These are phyloP conservation scores for Plasmodium coatneyi DNA, from an alignment of 169 alveolate species.

Conservation along the genomic window DNA sequence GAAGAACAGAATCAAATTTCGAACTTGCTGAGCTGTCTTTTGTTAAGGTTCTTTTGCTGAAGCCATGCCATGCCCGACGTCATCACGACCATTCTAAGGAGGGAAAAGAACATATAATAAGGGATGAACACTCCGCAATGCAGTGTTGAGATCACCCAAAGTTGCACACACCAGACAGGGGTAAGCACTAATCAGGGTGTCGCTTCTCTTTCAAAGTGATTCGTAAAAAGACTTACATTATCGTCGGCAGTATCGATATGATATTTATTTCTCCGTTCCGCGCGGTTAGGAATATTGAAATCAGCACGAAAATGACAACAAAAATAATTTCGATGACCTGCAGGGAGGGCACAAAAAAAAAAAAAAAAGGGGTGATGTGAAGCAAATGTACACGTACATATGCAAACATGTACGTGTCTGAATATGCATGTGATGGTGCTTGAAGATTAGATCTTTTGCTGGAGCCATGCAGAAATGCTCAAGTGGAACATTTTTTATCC, in stretches of 20 bases:
- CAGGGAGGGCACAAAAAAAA: background rate
- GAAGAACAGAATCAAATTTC: background rate
- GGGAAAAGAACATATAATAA: background rate
- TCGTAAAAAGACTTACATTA: conserved; percentile 25
- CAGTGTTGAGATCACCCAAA: background rate
- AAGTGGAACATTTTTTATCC: background rate
- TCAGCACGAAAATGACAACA: conserved; percentile 16
- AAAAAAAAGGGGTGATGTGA: background rate
- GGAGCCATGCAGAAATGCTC: background rate
- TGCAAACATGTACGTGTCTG: background rate
- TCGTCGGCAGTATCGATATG: conserved; percentile 24
- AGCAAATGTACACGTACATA: background rate
- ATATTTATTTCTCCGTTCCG: conserved; percentile 49
- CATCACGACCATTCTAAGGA: conserved; percentile 45
- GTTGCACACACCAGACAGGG: background rate
- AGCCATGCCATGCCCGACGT: conserved; percentile 60
- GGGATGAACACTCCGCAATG: background rate
- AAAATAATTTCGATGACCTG: conserved; percentile 53
- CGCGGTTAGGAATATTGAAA: conserved; percentile 53
- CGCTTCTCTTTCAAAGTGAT: background rate
- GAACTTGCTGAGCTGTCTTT: conserved; percentile 14
- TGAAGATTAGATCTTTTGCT: background rate
- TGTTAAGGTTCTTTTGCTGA: conserved; percentile 29
- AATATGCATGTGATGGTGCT: background rate
- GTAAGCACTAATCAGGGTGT: background rate